A percentile compares a stretch with the other conserved stretches of the same genome.
Evolutionary conservation across 164 flowering plant species (phyloP).

Genomic region (Nymphaea thermarum): DNA sequence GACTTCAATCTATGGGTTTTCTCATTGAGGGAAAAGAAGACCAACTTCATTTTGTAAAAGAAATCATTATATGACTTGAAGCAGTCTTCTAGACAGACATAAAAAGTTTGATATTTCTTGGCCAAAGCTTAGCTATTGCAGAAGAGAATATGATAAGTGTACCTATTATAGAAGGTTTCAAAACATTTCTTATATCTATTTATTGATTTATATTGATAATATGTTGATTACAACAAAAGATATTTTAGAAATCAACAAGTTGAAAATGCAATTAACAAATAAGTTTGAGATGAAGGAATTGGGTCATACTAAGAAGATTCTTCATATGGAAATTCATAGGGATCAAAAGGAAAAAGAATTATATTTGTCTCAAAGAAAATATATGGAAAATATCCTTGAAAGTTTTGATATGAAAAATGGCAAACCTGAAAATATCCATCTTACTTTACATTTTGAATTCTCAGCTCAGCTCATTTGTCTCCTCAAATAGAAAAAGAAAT

Average conservation of each 20-base stretch:
- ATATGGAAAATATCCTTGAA: slow-evolving; percentile 1
- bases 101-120: slow-evolving; percentile 3
- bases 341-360: not conserved
- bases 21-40: not conserved
- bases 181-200: not conserved
- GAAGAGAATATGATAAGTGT: slow-evolving; percentile 7
- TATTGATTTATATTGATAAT: slow-evolving; percentile 3
- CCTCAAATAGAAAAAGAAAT: not conserved
- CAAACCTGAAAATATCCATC: slow-evolving; percentile 1
- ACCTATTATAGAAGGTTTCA: not conserved
- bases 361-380: not conserved
- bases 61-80: slow-evolving; percentile 4
- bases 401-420: slow-evolving; percentile 1
- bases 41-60: slow-evolving; percentile 1
- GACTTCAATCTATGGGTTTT: slow-evolving; percentile 2
- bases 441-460: slow-evolving; percentile 1
- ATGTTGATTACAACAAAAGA: not conserved
- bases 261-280: not conserved
- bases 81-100: not conserved
- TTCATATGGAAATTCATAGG: not conserved
- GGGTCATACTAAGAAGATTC: not conserved
- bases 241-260: slow-evolving; percentile 1
- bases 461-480: not conserved
- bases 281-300: slow-evolving; percentile 3
- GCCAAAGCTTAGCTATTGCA: not conserved